Evolutionary conservation across 1,284 basidiomycete species (phyloP), one percentile per base, ranked within the genome.

Genomic region (Cerrena zonata): DNA sequence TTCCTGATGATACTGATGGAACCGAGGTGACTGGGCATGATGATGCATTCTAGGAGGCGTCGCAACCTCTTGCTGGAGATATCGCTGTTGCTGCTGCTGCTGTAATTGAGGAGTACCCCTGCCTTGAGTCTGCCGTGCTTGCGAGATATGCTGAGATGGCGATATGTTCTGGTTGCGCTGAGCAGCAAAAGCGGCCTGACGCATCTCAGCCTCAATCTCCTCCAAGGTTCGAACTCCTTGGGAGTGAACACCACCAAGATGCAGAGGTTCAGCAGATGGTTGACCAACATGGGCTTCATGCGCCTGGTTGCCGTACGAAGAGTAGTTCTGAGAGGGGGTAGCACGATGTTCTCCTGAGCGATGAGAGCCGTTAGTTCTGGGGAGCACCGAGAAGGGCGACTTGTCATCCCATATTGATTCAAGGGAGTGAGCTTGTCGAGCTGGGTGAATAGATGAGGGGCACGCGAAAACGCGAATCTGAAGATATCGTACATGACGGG

Each of bases 131-230:
- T 62, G 63, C 30, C 74, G 70, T 40, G 71, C 64, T 26, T 58
- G 59, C 7, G 58, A 55, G 25, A 49, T 47, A 23, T 55, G 55
- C 21, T 58, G 55, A 2, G 49, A 45, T 18, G 49, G 49, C 12
- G 49, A 50, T 21, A 50, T 46, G 22, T 54, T 46, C 41, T 58
- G 53, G 46, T 52, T 59, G 49, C 53, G 75, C 52, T 78, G 78
- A 42, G 75, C 74, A 39, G 72, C 71, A 19, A 76, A 72, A 10
- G 73, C 73, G 5, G 37, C 37, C 5, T 75, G 72, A n/a, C 76
- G 74, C 87, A 95, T 91, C 68, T 98, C 91, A 2, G 89, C 87
- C 66, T 99, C 95, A 55, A 98, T 91, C 66, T 98, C 93, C 57
- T 94, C 90, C 23, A 98, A 69, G 0, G 92, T 95, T 51, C 87